These are phyloP conservation scores for Calocera viscosa DNA, from an alignment of 768 basidiomycete species.

Conservation along the genomic window DNA sequence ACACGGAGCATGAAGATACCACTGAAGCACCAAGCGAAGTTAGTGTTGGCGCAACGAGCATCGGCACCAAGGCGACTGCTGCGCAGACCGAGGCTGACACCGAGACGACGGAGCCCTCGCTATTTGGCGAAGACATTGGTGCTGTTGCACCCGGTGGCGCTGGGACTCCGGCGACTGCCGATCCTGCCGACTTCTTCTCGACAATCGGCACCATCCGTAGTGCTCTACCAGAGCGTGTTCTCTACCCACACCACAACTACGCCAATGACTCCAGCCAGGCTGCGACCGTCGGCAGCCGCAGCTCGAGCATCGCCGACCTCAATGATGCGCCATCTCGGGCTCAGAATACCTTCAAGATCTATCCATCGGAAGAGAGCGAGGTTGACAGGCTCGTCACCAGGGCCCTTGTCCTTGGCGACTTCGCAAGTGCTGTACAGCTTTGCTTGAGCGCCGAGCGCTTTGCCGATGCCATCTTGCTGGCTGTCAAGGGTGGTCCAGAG, in stretches of 20 bases:
- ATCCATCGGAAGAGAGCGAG: conserved; percentile 74
- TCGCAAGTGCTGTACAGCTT: conserved; percentile 77
- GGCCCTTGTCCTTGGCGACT: conserved; percentile 92
- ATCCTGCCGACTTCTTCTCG: conserved; percentile 80
- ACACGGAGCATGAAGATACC: conserved; percentile 26
- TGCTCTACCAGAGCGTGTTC: conserved; percentile 34
- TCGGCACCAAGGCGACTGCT: conserved; percentile 43
- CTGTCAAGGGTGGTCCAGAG: conserved; percentile 79
- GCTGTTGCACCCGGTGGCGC: conserved; percentile 22
- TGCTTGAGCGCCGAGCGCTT: conserved; percentile 81
- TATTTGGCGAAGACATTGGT: conserved; percentile 68
- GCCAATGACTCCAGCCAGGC: conserved; percentile 81
- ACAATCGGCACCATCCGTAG: conserved; percentile 49
- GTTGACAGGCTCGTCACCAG: conserved; percentile 81
- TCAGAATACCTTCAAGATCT: conserved; percentile 72
- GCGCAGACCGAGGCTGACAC: conserved; percentile 44
- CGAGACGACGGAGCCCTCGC: conserved; percentile 61
- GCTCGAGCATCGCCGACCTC: conserved; percentile 59
- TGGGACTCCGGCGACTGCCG: conserved; percentile 52
- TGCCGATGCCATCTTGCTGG: conserved; percentile 89
- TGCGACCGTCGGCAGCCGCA: conserved; percentile 84
- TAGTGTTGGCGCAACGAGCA: conserved; percentile 47
- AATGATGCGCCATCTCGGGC: conserved; percentile 33
- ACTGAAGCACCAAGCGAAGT: conserved; percentile 62
- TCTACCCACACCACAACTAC: conserved; percentile 69